A percentile compares a stretch with the other conserved stretches of the same genome.
Evolutionary conservation across 768 basidiomycete genomes (phyloP).

Genomic region (Agaricus subrufescens): DNA sequence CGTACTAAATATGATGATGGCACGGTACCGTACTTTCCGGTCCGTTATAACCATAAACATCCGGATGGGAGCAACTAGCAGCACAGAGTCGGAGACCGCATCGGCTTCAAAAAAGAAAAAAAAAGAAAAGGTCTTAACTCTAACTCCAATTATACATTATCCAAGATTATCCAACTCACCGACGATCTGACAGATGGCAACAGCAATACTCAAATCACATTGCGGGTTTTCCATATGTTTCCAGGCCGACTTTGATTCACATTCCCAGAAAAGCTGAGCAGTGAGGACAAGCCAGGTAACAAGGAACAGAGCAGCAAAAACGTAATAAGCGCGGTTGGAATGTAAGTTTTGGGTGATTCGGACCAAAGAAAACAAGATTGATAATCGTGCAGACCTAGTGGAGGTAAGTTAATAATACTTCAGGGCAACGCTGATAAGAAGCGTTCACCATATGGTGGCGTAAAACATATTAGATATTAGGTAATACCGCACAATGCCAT

Average conservation of each 20-base stretch:
- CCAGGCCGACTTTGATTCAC: constrained; percentile 22
- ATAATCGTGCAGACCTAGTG: constrained; percentile 2
- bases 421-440: neutral
- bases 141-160: too few species aligned
- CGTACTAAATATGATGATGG: constrained; percentile 50
- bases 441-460: constrained; percentile 29
- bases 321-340: neutral
- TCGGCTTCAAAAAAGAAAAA: constrained; percentile 33
- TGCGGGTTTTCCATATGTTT: neutral
- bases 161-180: neutral
- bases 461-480: constrained; percentile 32
- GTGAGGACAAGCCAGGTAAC: constrained; percentile 30
- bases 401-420: neutral
- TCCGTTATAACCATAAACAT: constrained; percentile 38
- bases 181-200: neutral
- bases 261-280: constrained; percentile 41
- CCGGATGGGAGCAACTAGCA: constrained; percentile 42
- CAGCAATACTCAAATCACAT: neutral
- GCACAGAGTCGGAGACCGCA: constrained; percentile 37
- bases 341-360: constrained; percentile 34
- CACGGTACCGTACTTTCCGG: constrained; percentile 29
- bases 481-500: constrained; percentile 26
- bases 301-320: constrained; percentile 25
- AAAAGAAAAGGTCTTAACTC: neutral
- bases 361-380: constrained; percentile 40